Evolutionary conservation across 2,329 filamentous ascomycete genomes (phyloP), one percentile per base, ranked within the genome.

Genomic region (Hypoxylon sp.): DNA sequence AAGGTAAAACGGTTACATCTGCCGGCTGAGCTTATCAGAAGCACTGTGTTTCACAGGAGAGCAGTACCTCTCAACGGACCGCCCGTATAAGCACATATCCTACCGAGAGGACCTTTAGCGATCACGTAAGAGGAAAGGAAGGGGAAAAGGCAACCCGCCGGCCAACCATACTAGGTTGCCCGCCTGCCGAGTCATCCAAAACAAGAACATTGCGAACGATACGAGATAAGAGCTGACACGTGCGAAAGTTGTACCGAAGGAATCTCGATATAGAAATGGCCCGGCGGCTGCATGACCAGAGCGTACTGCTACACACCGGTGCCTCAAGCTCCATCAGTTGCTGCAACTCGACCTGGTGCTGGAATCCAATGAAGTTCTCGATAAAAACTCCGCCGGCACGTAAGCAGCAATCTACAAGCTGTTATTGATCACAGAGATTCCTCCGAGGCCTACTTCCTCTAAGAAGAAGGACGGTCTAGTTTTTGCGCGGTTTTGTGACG

Each of bases 341-440:
- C 50, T 57, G 35, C 27, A 33, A 35, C 31, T 57, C 6, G 30
- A 35, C 30, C n/a, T 44, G 33, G 11, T n/a, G 14, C 35, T 58
- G 48, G 51, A 68, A 61, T 31, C 61, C 66, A 68, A 65, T 54
- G 46, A 62, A 8, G 20, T 56, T 42, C 27, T 64, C 3, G 54
- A 54, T 57, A 70, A 68, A 70, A 68, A 70, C 68, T 70, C 68
- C 68, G 68, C 44, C 31, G 11, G n/a, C 10, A 30, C 13, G 50
- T 67, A 67, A 68, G 56, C 54, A 56, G 37, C 8, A 13, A 42
- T 60, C 30, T 44, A 35, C 30, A 44, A 22, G 10, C 22, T 30
- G 6, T 30, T 37, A 8, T 62, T 44, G 27, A 55, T 50, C 31
- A 40, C 20, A 37, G 33, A 37, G 25, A 27, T 57, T 61, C 66